Evolutionary conservation across 106 monocot species (phyloP).

Genomic region (Dioscorea dumetorum): DNA sequence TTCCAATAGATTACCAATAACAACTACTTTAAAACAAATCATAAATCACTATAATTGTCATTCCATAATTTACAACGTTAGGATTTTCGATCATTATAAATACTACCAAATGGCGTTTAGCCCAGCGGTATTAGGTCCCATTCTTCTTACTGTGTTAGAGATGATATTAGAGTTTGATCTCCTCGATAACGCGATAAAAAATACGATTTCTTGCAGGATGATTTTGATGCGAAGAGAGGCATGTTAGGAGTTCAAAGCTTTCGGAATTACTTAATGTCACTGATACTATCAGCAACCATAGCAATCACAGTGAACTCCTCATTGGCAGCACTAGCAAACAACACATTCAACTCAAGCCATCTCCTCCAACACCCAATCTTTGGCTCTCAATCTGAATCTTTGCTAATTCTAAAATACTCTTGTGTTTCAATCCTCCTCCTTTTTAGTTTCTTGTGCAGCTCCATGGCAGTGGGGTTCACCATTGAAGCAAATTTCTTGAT

Average conservation of each 20-base stretch:
- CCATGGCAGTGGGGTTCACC: constrained; percentile 27
- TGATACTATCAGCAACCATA: constrained; percentile 40
- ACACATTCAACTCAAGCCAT: constrained; percentile 19
- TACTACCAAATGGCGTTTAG: no score
- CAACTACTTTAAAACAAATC: no score
- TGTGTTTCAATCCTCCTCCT: constrained; percentile 18
- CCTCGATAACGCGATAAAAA: no score
- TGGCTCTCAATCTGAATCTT: constrained; percentile 17
- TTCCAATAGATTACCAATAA: no score
- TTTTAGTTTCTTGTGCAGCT: constrained; percentile 28
- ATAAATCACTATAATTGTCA: no score
- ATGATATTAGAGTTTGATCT: no score
- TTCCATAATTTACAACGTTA: no score
- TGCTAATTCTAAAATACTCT: constrained; percentile 19
- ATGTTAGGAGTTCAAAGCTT: constrained; percentile 50
- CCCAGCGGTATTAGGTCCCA: no score
- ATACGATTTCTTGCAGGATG: constrained; percentile 8
- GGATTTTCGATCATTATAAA: no score
- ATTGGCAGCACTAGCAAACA: constrained; percentile 40
- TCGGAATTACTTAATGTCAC: constrained; percentile 36
- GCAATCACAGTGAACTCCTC: constrained; percentile 33
- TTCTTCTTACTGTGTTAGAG: no score
- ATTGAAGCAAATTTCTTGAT: constrained; percentile 33
- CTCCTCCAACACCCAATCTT: constrained; percentile 16
- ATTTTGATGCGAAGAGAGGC: constrained; percentile 27